A percentile compares a stretch with the other conserved stretches of the same genome.
Evolutionary conservation across 768 basidiomycete species (phyloP).

Genomic region (Lentinula sp.): DNA sequence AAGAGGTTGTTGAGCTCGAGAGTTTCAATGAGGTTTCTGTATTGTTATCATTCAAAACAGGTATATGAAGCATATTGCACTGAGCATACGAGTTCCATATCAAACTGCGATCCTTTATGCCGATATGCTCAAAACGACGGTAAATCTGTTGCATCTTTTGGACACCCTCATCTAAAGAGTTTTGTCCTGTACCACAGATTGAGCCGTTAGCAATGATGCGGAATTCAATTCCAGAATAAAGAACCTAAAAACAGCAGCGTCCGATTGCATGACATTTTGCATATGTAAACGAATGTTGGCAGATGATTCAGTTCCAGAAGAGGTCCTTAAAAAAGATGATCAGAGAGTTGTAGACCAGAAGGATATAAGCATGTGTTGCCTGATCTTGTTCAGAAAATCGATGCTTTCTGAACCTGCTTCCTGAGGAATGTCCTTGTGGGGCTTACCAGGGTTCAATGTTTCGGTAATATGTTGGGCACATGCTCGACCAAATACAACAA

Average conservation of each 20-base stretch:
- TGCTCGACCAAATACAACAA: slow-evolving; percentile 98
- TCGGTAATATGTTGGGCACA: slow-evolving; percentile 97
- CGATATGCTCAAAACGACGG: slow-evolving; percentile 82
- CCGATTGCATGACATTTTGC: slow-evolving; percentile 98
- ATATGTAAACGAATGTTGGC: slow-evolving; percentile 88
- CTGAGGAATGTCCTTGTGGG: slow-evolving; percentile 82
- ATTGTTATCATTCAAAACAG: not conserved
- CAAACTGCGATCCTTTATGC: slow-evolving; percentile 97
- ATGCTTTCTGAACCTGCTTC: slow-evolving; percentile 82
- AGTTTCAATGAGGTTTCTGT: slow-evolving; percentile 92
- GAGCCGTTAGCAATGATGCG: not conserved
- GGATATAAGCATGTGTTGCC: slow-evolving; percentile 22
- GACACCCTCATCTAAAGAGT: slow-evolving; percentile 88
- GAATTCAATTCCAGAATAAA: slow-evolving; percentile 5
- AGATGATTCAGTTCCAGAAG: slow-evolving; percentile 78
- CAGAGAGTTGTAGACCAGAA: not conserved
- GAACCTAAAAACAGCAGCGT: slow-evolving; percentile 94
- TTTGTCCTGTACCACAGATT: slow-evolving; percentile 51
- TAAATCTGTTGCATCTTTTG: slow-evolving; percentile 80
- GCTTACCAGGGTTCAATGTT: slow-evolving; percentile 80
- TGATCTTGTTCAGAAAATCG: slow-evolving; percentile 83
- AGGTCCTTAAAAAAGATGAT: slow-evolving; percentile 39
- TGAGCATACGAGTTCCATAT: slow-evolving; percentile 94
- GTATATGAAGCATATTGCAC: not conserved
- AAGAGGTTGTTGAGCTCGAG: slow-evolving; percentile 94